Base-by-base conservation (phyloP, 169 alveolate species). In the Cryptosporidium bovis region DNA sequence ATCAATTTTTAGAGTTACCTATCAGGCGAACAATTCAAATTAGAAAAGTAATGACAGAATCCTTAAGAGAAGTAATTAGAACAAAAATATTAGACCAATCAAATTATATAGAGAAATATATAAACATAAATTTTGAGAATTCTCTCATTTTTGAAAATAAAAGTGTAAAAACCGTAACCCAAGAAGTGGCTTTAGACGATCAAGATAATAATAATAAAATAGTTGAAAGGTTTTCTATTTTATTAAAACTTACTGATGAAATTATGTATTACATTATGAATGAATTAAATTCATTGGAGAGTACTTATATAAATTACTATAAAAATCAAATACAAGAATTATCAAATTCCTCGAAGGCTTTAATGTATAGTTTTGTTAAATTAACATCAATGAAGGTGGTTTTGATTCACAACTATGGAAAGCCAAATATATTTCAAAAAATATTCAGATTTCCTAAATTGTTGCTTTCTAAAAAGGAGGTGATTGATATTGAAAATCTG, bases 361-460 rank as follows among this genome's bases (percentile, higher is more conserved):
- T 77, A 6, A 10, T 62, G 3, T 77, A 27, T 62, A 62, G 56
- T 31, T 77, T 24, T 48, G 34, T 77, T 7, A 77, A 77, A 24
- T 31, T 77, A 24, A 77, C 8, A 2, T 77, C 87, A 13, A 60
- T 77, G 77, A 77, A 77, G 56, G 64, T 50, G 20, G 56, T 71
- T 40, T 34, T 77, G 64, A 56, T 77, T 16, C 87, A 77, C 24
- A 16, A 77, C 36, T 77, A 77, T 77, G 87, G 87, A 46, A 77
- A 62, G 33, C 64, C 87, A 8, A 77, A 77, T 44, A 18, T 56
- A 15, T 77, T 77, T 31, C 87, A 77, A 24, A 77, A 44, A 33
- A 77, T 77, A 24, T 77, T 77, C 20, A 77, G 64, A 77, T 77
- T 77, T 46, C 87, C 87, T 2, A 77, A 77, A 40, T 27, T 77